Evolutionary conservation across 257 asterid species (phyloP), one percentile per base, ranked within the genome.

Genomic region (Parsonsia alboflavescens): DNA sequence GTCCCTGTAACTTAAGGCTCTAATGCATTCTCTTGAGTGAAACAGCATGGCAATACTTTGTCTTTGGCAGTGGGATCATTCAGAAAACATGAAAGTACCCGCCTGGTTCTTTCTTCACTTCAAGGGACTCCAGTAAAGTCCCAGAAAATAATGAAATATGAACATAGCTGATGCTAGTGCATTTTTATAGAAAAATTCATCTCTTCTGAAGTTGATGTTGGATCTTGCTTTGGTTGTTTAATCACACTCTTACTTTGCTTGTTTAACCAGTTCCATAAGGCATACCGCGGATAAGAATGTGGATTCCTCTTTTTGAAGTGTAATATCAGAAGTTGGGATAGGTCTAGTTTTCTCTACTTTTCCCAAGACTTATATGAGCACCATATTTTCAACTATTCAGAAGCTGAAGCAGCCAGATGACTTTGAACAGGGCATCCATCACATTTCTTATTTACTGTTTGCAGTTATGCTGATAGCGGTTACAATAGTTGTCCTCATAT

Each of bases 311-410:
- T 45, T 78, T 72, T 41, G 49, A 24, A 77, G 68, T 77, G 80
- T 77, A 36, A 72, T 77, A 62, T 71, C 76, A 22, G 80, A 76
- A 36, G 61, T 45, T 26, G 80, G 76, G 48, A 71, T 76, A 17
- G 80, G 76, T 71, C 76, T 77, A 63, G 76, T 77, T 71, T 57
- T 77, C 50, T 77, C 80, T 36, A 77, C 80, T 17, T 76, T 76
- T 48, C n/a, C 65, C 66, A 77, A 63, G 73, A 77, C 80, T 50
- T 77, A 77, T 30, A 71, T 71, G 76, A 71, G 80, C 76, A 77
- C 80, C 64, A 77, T 71, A 39, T 71, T 77, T 63, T 77, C 76
- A 52, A 52, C 72, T 30, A 49, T 57, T 36, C 73, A 57, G 57
- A 77, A 77, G 80, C 41, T 48, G 36, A 72, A 72, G 67, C 80